Evolutionary conservation across 2,329 filamentous ascomycete genomes (phyloP), one percentile per base, ranked within the genome.

Genomic region (Cladosporium sp.): DNA sequence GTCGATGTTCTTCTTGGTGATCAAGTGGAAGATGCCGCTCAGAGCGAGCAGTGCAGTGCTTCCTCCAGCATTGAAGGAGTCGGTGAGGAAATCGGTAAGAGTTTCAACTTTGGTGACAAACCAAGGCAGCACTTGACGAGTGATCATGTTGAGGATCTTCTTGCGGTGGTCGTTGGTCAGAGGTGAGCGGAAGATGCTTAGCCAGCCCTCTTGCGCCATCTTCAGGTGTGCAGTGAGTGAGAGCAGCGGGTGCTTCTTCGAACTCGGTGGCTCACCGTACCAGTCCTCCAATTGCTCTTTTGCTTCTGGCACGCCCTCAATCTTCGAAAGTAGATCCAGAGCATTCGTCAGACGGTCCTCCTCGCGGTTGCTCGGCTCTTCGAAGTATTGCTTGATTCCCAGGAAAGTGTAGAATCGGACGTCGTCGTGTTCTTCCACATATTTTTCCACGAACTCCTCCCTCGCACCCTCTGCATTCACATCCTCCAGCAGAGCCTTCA

Each of bases 41-140:
- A 99, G 80, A 1, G 95, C 92, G 19, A 97, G 82, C 4, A 99
- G 81, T 4, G 94, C 93, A 50, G 87, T 91, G 14, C 91, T 88
- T 45, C 94, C 94, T 54, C 93, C 92, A 7, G 87, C 79, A 67
- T 97, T 83, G 77, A 96, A 97, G 30, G 88, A 95, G 75, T 94
- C 90, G n/a, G 92, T 96, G 58, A 99, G 78, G 74, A 97, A 99
- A 76, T 99, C 94, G 81, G 96, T 92, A 36, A 99, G 82, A 40
- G 96, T 81, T 70, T 97, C 93, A 1, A 92, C 88, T 62, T 91
- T 89, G 50, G 81, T 83, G 25, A 65, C 51, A 74, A 97, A 96
- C 89, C 91, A 96, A 0, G 93, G 92, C 22, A 89, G 88, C 66
- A 97, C 90, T 36, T 86, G 86, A 42, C 84, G 84, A 1, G 90